Evolutionary conservation across 805 yeast species (phyloP).

Genomic region (Candida ulmi): DNA sequence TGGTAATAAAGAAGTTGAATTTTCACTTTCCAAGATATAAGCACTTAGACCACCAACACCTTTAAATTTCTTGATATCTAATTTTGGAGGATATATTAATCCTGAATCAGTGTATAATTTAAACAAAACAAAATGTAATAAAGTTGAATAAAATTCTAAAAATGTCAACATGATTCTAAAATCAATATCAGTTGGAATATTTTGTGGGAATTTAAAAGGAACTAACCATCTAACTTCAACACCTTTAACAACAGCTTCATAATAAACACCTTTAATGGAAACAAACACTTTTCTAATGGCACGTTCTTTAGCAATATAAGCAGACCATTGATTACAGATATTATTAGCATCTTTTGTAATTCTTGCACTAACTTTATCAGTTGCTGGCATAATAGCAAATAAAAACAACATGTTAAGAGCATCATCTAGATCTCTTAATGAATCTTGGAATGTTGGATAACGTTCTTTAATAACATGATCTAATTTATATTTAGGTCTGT

Average conservation of each 20-base stretch:
- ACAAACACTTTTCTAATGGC: conserved; percentile 85
- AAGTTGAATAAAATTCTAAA: conserved; percentile 90
- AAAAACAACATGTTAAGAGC: conserved; percentile 92
- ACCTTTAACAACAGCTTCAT: conserved; percentile 84
- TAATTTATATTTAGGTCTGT: conserved; percentile 78
- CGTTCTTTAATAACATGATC: conserved; percentile 92
- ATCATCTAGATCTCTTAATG: conserved; percentile 90
- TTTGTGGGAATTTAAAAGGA: conserved; percentile 95
- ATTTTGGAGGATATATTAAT: conserved; percentile 86
- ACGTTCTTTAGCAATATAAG: conserved; percentile 83
- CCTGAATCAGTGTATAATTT: conserved; percentile 82
- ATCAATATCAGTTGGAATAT: conserved; percentile 90
- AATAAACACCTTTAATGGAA: conserved; percentile 94
- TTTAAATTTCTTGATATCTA: conserved; percentile 60
- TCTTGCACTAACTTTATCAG: conserved; percentile 70
- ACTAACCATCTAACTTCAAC: conserved; percentile 95
- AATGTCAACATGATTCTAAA: conserved; percentile 96
- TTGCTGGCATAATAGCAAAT: conserved; percentile 92
- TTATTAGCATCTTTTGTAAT: conserved; percentile 85
- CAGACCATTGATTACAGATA: conserved; percentile 92
- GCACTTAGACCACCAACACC: conserved; percentile 88
- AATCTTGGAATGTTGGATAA: conserved; percentile 90
- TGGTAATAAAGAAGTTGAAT: conserved; percentile 23
- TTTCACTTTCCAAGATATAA: conserved; percentile 60
- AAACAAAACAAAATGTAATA: conserved; percentile 81